A percentile compares a stretch with the other conserved stretches of the same genome.
These are phyloP conservation scores for Nicotiana noctiflora DNA, from an alignment of 257 asterid genomes.

Conservation along the genomic window DNA sequence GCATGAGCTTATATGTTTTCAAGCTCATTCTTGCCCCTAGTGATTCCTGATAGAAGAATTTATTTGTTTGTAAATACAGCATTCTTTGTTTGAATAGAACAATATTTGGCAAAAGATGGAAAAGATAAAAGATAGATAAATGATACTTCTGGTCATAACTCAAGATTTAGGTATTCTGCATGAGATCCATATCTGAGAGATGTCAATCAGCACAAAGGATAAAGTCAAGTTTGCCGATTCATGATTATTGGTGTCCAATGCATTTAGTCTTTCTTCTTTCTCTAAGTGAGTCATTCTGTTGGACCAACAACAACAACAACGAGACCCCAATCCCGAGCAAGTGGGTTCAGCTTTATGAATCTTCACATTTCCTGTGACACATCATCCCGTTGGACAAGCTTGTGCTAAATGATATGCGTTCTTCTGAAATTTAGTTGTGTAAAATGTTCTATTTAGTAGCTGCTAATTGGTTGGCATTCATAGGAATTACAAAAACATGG, in stretches of 20 bases:
- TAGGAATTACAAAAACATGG: constrained; percentile 98
- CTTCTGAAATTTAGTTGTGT: background rate
- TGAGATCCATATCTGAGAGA: background rate
- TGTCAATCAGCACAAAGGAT: background rate
- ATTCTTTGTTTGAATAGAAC: background rate
- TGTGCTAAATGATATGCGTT: background rate
- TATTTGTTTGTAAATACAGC: background rate
- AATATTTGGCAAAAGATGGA: background rate
- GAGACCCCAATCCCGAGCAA: background rate
- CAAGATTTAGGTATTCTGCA: background rate
- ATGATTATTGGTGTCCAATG: background rate
- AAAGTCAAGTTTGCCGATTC: background rate
- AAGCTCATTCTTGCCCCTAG: background rate
- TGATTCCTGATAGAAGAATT: background rate
- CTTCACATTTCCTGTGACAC: background rate
- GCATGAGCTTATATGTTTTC: background rate
- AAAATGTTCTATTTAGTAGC: background rate
- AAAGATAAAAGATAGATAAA: background rate
- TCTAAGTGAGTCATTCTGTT: background rate
- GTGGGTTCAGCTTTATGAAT: background rate
- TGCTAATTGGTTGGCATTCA: background rate
- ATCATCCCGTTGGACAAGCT: background rate
- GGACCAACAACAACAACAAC: background rate
- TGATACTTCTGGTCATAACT: background rate
- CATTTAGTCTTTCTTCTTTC: background rate